A percentile compares a stretch with the other conserved stretches of the same genome.
Evolutionary conservation across 257 asterid genomes (phyloP).

Genomic region (Primulina huaijiensis): DNA sequence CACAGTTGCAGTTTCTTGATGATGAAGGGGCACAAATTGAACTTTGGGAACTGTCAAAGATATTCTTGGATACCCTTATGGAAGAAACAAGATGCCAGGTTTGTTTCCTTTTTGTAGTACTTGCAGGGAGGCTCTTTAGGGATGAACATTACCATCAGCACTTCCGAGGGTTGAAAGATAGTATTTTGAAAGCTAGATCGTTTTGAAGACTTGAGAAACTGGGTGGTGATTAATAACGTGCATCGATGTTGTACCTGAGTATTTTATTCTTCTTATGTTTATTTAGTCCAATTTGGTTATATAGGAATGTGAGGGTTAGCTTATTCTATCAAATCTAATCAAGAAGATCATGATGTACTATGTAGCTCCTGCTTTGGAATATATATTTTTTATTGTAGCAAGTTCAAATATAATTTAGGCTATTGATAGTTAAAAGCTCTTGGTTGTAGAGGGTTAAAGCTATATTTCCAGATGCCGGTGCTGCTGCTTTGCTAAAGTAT

Average conservation of each 20-base stretch:
- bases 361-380: conserved; percentile 8
- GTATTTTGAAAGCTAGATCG: too few species aligned
- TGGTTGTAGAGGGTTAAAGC: conserved; percentile 77
- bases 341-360: neutral
- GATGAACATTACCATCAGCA: too few species aligned
- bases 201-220: too few species aligned
- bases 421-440: conserved; percentile 29
- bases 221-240: too few species aligned
- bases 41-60: conserved; percentile 80
- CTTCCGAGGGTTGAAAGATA: too few species aligned
- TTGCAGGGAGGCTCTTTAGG: neutral
- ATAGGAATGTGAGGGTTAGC: conserved; percentile 3
- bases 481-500: conserved; percentile 84
- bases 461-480: conserved; percentile 97
- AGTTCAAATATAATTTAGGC: conserved; percentile 14
- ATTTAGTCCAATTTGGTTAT: neutral
- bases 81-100: conserved; percentile 84
- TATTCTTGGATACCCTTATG: conserved; percentile 71
- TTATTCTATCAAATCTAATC: neutral
- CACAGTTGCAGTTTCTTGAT: conserved; percentile 90
- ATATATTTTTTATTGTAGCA: neutral
- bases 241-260: too few species aligned
- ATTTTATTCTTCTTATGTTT: neutral
- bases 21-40: conserved; percentile 96
- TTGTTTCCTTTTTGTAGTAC: conserved; percentile 22